Conservation (phyloP, 2,329 filamentous ascomycete genomes). For the Apiospora saccharicola region DNA sequence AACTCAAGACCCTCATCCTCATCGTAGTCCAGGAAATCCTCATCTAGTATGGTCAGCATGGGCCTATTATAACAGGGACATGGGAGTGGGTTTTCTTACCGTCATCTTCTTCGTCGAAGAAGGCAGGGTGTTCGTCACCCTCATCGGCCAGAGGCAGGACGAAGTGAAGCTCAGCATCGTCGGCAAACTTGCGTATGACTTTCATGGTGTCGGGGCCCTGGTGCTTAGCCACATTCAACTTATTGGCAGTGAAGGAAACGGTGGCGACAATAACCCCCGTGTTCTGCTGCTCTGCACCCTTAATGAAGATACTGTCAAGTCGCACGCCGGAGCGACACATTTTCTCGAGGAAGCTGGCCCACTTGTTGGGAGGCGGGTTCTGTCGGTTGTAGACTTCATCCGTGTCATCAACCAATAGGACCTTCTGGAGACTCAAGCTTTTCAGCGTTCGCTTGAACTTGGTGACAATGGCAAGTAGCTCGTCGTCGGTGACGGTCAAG, state of each 20-base stretch:
- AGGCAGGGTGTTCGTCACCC: not conserved
- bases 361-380: slow-evolving; percentile 19
- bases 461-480: slow-evolving; percentile 17
- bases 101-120: slow-evolving; percentile 18
- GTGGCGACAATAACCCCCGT: slow-evolving; percentile 1
- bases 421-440: slow-evolving; percentile 14
- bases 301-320: slow-evolving; percentile 8
- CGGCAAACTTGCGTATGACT: not conserved
- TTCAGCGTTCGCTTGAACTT: slow-evolving; percentile 13
- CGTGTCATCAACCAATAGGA: slow-evolving; percentile 14
- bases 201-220: slow-evolving; percentile 19
- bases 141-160: slow-evolving; percentile 12
- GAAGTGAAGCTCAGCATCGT: slow-evolving; percentile 4
- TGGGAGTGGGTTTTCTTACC: not conserved
- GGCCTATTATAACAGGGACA: not conserved
- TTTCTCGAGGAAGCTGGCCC: slow-evolving; percentile 6
- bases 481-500: slow-evolving; percentile 5
- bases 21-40: slow-evolving; percentile 12
- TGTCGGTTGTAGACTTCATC: slow-evolving; percentile 13
- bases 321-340: not conserved
- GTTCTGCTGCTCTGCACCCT: slow-evolving; percentile 20
- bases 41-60: not conserved
- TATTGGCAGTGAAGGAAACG: not conserved
- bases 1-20: not conserved
- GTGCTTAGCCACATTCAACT: not conserved